Evolutionary conservation across 202 grass and related monocot genomes (phyloP), one percentile per base, ranked within the genome.

Genomic region (Panicum hallii): DNA sequence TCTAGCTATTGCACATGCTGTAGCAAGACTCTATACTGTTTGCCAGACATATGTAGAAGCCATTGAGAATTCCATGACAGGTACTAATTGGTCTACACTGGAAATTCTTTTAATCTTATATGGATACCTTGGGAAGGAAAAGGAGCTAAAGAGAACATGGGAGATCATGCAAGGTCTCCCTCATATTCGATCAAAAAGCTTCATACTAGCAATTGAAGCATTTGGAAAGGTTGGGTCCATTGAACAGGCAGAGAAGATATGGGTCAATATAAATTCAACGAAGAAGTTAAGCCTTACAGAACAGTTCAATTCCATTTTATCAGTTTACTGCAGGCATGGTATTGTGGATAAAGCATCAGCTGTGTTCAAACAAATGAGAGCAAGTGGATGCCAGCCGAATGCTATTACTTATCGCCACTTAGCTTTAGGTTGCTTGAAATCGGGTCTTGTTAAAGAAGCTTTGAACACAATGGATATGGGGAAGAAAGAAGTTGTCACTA

Each of bases 391-490:
- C 76, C 86, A 91, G 56, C 86, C 91, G 22, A 99, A 99, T 86
- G 97, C 97, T 81, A 99, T 96, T 76, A 99, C 93, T 23, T 96
- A 96, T 81, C 91, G 91, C 26, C 93, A 99, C 84, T 82, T 99
- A 52, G 82, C 91, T 70, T 63, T 99, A 77, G 91, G 97, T 78
- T 99, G 88, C 92, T 83, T 99, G 79, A 99, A 91, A 87, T 87
- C 82, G 0, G 91, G 97, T 84, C 70, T 99, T 81, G 64, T 92
- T 70, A 86, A 92, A 78, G 88, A 99, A 92, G 93, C 91, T 69
- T 72, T 91, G 73, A 89, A 96, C 79, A 92, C 93, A 38, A 85
- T 96, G 69, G 88, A 91, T 77, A 91, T 82, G 84, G 97, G 75
- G 65, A 90, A 89, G 75, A 80, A 87, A 42, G 91, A 96, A 90